phyloP scores from a whole-genome alignment of 345 rosid genomes.

The Salix purpurea region DNA sequence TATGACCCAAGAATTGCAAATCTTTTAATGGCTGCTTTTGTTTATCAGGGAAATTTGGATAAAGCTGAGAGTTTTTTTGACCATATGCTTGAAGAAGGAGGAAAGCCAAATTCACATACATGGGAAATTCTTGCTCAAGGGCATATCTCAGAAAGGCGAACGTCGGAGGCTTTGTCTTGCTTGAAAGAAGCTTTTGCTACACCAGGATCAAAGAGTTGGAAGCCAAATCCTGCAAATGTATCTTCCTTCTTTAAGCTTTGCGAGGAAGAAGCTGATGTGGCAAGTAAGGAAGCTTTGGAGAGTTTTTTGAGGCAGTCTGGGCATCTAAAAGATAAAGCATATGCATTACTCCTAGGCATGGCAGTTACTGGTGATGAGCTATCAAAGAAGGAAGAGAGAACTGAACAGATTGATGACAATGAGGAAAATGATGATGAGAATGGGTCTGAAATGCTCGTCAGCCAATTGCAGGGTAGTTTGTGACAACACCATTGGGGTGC shows the following conservation, averaged over 20 bases:
- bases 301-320: constrained; percentile 53
- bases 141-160: constrained; percentile 44
- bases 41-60: constrained; percentile 56
- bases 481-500: constrained; percentile 12
- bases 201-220: constrained; percentile 58
- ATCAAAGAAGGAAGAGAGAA: constrained; percentile 10
- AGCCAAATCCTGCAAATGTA: constrained; percentile 54
- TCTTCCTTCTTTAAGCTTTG: constrained; percentile 56
- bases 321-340: constrained; percentile 44
- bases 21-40: constrained; percentile 59
- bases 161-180: constrained; percentile 56
- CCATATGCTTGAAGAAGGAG: constrained; percentile 66
- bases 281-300: constrained; percentile 49
- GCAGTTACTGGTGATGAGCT: constrained; percentile 7
- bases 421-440: constrained; percentile 21
- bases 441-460: constrained; percentile 34
- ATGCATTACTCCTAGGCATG: constrained; percentile 44
- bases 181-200: constrained; percentile 57
- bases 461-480: constrained; percentile 42
- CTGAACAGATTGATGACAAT: constrained; percentile 9
- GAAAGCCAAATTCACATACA: constrained; percentile 65
- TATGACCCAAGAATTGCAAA: constrained; percentile 83
- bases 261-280: constrained; percentile 49
- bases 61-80: constrained; percentile 55
- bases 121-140: constrained; percentile 94